Evolutionary conservation across 345 rosid species (phyloP).

Genomic region (Syzygium jambos): DNA sequence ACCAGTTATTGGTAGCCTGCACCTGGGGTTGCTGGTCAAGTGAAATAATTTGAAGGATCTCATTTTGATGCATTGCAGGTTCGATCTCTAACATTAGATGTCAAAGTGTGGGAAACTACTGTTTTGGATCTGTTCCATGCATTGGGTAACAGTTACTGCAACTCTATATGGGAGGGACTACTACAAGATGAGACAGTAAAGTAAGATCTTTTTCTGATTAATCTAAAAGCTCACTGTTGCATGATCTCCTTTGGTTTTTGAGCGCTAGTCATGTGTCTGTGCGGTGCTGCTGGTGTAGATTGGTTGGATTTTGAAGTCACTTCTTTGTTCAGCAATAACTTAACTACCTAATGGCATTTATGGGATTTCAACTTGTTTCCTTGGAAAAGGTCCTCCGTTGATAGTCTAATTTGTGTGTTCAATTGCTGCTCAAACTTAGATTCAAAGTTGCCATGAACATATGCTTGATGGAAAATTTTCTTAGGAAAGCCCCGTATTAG

Average conservation of each 20-base stretch:
- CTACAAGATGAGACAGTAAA: conserved; percentile 28
- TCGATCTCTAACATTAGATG: conserved; percentile 78
- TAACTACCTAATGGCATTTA: not conserved
- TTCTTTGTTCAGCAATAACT: not conserved
- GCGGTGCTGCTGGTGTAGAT: not conserved
- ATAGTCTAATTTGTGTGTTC: not conserved
- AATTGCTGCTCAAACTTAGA: not conserved
- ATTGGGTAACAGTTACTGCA: conserved; percentile 73
- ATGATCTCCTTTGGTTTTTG: not conserved
- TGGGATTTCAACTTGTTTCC: not conserved
- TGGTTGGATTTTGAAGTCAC: not conserved
- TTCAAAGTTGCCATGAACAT: not conserved
- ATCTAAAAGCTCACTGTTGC: not conserved
- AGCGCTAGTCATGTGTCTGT: not conserved
- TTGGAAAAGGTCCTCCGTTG: not conserved
- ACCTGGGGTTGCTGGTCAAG: not conserved
- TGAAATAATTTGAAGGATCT: not conserved
- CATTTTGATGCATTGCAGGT: conserved; percentile 38
- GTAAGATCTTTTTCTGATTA: conserved; percentile 22
- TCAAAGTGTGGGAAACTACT: conserved; percentile 85
- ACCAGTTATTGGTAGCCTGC: not conserved
- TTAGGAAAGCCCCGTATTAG: not conserved
- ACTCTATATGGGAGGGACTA: conserved; percentile 72
- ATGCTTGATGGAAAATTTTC: not conserved
- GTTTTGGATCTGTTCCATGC: conserved; percentile 52